Base-by-base conservation (phyloP, 2,329 filamentous ascomycete genomes). In the Hypoxylon sp. region DNA sequence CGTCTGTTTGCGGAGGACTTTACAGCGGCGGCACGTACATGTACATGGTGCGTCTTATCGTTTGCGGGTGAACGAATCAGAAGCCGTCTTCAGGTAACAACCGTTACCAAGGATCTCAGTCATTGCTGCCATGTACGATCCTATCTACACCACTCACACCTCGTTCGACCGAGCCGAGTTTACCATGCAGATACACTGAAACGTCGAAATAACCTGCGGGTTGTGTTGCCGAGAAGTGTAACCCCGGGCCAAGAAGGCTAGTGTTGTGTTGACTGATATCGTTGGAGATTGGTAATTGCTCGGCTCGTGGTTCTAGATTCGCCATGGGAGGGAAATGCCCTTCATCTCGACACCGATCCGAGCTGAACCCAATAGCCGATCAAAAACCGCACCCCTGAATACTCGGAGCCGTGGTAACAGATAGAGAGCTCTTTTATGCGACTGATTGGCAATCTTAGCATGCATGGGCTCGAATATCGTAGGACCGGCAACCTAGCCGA, bases 11-110 rank as follows among this genome's bases (percentile, higher is more conserved):
- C 57, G 66, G 69, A 69, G 60, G 60, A 19, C 42, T 47, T 67
- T 71, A 71, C 65, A 62, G 66, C 69, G 54, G 69, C 66, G 60
- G 61, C 57, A 67, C 56, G 63, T 71, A 69, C 63, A 65, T 71
- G 55, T 67, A 69, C 66, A 68, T 63, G 46, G 59, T 63, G 58
- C 65, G 47, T 55, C 64, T 35, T 54, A 51, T 50, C 58, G 55
- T 52, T 51, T 31, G 8, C 35, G 19, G 19, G 51, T 58, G 61
- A 47, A 54, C 67, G 62, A 69, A 71, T 65, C 61, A 65, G 56
- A 50, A 32, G 53, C 44, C 63, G 47, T 19, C 32, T 54, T 67
- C 54, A 62, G 59, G 64, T 67, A 64, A 69, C 67, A 65, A 46
- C 57, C 55, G 66, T 69, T 71, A 65, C 69, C 69, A 61, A 65